These are phyloP conservation scores for Neofusicoccum kwambonambiense DNA, from an alignment of 2,329 filamentous ascomycete species.

Conservation along the genomic window DNA sequence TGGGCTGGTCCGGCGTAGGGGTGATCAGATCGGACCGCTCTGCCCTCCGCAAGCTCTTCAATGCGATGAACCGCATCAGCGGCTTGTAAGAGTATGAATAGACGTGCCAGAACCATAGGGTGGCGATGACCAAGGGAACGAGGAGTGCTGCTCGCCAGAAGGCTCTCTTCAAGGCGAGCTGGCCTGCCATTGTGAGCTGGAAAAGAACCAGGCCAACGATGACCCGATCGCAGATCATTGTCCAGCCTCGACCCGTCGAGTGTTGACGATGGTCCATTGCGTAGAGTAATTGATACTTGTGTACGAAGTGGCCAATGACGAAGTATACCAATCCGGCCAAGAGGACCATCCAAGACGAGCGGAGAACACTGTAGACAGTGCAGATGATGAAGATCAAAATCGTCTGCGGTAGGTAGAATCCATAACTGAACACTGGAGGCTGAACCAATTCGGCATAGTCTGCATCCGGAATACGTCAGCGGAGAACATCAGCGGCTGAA, in stretches of 20 bases:
- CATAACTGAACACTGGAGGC: conserved; percentile 89
- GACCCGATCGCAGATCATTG: conserved; percentile 91
- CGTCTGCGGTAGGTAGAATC: conserved; percentile 90
- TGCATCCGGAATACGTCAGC: conserved; percentile 19
- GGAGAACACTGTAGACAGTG: conserved; percentile 87
- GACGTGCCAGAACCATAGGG: conserved; percentile 85
- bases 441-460: conserved; percentile 80
- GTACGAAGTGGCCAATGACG: conserved; percentile 77
- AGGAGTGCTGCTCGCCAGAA: conserved; percentile 72
- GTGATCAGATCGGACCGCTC: conserved; percentile 49
- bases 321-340: conserved; percentile 83
- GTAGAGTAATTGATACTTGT: conserved; percentile 97
- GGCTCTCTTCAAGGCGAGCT: conserved; percentile 72
- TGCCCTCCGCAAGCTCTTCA: conserved; percentile 74
- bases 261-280: conserved; percentile 97
- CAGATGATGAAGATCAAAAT: conserved; percentile 94
- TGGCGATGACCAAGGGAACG: conserved; percentile 72
- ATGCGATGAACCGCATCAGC: conserved; percentile 85
- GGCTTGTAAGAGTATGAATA: conserved; percentile 81
- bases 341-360: conserved; percentile 75
- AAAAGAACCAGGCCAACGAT: conserved; percentile 85
- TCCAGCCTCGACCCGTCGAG: conserved; percentile 90
- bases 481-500: background rate
- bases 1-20: conserved; percentile 44
- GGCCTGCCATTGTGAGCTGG: conserved; percentile 85